Evolutionary conservation across 2,329 filamentous ascomycete genomes (phyloP), one percentile per base, ranked within the genome.

Genomic region (Fusarium tjaetaba): DNA sequence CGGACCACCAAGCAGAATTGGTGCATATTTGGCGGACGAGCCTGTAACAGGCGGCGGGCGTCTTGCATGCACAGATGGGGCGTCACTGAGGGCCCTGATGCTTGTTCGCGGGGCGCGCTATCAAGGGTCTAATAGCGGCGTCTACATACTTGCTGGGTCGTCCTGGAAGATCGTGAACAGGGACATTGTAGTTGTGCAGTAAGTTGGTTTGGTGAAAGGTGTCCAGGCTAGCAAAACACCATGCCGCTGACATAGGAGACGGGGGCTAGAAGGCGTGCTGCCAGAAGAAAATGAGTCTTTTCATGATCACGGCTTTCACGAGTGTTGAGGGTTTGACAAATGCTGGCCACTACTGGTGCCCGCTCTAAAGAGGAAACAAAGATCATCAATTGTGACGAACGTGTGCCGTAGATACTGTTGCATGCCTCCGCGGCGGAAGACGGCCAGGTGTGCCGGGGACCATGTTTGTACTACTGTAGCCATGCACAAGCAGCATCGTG

Each of bases 1-100:
- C 75, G 65, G 75, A 75, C 72, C 61, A 65, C 57, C 56, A 52
- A 51, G 58, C 65, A 46, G 61, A 65, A 62, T 68, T 60, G 59
- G 74, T 70, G 71, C 69, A 65, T 68, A 67, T 68, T 42, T 57
- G 63, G 63, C 52, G 72, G 71, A 69, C 62, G 62, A 57, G 71
- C 71, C 74, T 76, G 73, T 68, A 70, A 46, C 46, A 76, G 71
- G 61, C 74, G 71, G 61, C 74, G 70, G 73, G 72, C 76, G 75
- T 75, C 68, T 70, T 68, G 73, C 72, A 78, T 78, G 75, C 74
- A 76, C 63, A 74, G 70, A 78, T 73, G 75, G 75, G 75, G 73
- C 75, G 66, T 64, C 70, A 74, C 42, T 70, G 57, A 68, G 38
- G 64, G 42, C 65, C 59, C 30, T 66, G 51, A 73, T 76, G 72